Percentiles rank a stretch among this genome's conserved stretches.
These are phyloP conservation scores for Ascochyta koolunga DNA, from an alignment of 2,329 filamentous ascomycete genomes.

Conservation along the genomic window DNA sequence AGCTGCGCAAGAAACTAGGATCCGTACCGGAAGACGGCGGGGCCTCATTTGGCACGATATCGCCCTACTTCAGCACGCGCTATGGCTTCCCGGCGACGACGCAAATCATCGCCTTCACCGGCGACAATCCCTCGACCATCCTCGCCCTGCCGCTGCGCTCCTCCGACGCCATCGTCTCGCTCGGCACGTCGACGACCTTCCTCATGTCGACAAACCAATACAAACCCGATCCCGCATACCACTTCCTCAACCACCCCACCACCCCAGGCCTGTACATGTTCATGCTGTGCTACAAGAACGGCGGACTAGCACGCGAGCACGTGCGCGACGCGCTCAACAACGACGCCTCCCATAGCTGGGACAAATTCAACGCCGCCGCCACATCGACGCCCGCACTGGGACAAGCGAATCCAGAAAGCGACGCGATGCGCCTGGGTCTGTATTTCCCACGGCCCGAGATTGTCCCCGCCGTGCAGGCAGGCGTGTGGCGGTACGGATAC, in stretches of 20 bases:
- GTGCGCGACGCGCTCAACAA: slow-evolving; percentile 80
- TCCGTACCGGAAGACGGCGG: slow-evolving; percentile 81
- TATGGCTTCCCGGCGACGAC: slow-evolving; percentile 81
- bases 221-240: slow-evolving; percentile 86
- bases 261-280: slow-evolving; percentile 96
- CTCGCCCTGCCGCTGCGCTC: slow-evolving; percentile 85
- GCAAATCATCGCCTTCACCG: slow-evolving; percentile 83
- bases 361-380: slow-evolving; percentile 77
- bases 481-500: slow-evolving; percentile 83
- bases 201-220: slow-evolving; percentile 96
- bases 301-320: slow-evolving; percentile 87
- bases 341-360: slow-evolving; percentile 65
- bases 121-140: slow-evolving; percentile 95
- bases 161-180: slow-evolving; percentile 89
- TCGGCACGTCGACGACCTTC: slow-evolving; percentile 96
- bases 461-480: slow-evolving; percentile 85
- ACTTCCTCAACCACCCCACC: slow-evolving; percentile 98
- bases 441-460: slow-evolving; percentile 96
- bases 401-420: slow-evolving; percentile 52
- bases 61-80: slow-evolving; percentile 76
- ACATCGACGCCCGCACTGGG: slow-evolving; percentile 72
- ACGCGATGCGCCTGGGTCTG: slow-evolving; percentile 82
- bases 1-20: slow-evolving; percentile 79
- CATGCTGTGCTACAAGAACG: slow-evolving; percentile 99
- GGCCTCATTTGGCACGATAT: slow-evolving; percentile 75